A percentile compares a stretch with the other conserved stretches of the same genome.
phyloP scores from a whole-genome alignment of 2,329 filamentous ascomycete genomes.

The Metarhizium sp. region DNA sequence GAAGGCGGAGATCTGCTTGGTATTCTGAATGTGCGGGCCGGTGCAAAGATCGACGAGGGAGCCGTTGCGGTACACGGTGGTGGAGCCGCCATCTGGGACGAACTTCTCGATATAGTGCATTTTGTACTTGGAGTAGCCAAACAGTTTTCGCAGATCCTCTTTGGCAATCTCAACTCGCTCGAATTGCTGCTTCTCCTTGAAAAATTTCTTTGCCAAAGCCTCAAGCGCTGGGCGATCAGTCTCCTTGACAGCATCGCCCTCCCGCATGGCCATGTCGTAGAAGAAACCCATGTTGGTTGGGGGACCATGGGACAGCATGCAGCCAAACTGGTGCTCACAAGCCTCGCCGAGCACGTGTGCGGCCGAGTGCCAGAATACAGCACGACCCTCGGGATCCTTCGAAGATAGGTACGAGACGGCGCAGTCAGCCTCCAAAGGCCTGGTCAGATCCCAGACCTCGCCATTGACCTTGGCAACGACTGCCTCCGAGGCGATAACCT shows the following conservation, averaged over 20 bases:
- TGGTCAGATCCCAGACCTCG: slow-evolving; percentile 82
- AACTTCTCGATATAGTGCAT: not conserved
- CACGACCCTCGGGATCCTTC: slow-evolving; percentile 19
- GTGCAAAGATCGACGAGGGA: not conserved
- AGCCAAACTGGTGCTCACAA: slow-evolving; percentile 81
- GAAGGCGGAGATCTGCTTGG: not conserved
- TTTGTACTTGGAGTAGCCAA: not conserved
- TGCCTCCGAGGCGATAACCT: slow-evolving; percentile 74
- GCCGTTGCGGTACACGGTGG: not conserved
- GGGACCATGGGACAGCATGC: slow-evolving; percentile 86
- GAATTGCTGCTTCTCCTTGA: not conserved
- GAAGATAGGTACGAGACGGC: too few species aligned
- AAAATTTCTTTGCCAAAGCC: not conserved
- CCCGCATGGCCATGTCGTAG: slow-evolving; percentile 12
- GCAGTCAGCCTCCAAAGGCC: slow-evolving; percentile 61
- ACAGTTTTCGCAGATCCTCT: not conserved
- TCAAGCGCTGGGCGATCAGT: not conserved
- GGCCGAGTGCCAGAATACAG: slow-evolving; percentile 96
- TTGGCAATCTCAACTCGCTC: not conserved
- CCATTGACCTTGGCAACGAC: slow-evolving; percentile 82
- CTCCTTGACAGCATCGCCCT: slow-evolving; percentile 20
- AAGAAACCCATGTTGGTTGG: slow-evolving; percentile 77
- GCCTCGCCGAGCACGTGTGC: slow-evolving; percentile 96
- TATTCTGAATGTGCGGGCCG: not conserved
- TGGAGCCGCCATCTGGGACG: not conserved